Evolutionary conservation across 2,329 filamentous ascomycete species (phyloP).

Genomic region (Esteya vermicola): DNA sequence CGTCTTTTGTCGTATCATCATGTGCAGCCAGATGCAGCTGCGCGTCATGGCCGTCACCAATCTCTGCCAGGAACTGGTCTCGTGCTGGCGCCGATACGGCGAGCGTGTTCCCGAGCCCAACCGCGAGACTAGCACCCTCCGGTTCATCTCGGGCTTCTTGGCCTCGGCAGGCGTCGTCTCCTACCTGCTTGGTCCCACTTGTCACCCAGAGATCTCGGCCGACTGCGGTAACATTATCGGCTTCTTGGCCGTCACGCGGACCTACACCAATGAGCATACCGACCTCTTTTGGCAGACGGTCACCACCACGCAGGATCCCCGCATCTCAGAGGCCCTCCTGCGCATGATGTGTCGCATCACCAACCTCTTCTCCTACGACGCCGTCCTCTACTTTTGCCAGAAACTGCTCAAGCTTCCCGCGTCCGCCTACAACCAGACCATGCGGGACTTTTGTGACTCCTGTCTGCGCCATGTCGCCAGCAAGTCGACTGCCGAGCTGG

Average conservation of each 20-base stretch:
- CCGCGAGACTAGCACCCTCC: slow-evolving; percentile 33
- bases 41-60: slow-evolving; percentile 64
- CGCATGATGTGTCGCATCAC: slow-evolving; percentile 41
- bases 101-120: slow-evolving; percentile 25
- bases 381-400: slow-evolving; percentile 51
- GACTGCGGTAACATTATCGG: slow-evolving; percentile 74
- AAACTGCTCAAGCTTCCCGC: slow-evolving; percentile 56
- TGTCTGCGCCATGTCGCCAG: slow-evolving; percentile 35
- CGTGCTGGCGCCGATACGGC: slow-evolving; percentile 46
- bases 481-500: slow-evolving; percentile 16
- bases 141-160: slow-evolving; percentile 56
- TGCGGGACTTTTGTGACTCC: slow-evolving; percentile 46
- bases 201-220: slow-evolving; percentile 77
- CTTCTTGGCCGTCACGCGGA: slow-evolving; percentile 68
- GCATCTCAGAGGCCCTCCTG: slow-evolving; percentile 69
- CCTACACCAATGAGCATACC: slow-evolving; percentile 57
- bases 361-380: slow-evolving; percentile 30
- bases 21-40: slow-evolving; percentile 80
- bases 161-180: slow-evolving; percentile 58
- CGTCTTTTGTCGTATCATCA: slow-evolving; percentile 56
- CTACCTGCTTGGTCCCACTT: slow-evolving; percentile 81
- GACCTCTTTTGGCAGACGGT: slow-evolving; percentile 78
- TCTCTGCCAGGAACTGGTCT: slow-evolving; percentile 58
- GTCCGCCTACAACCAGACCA: slow-evolving; percentile 43
- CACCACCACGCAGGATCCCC: slow-evolving; percentile 65